Evolutionary conservation across 441 rosid species (phyloP).

Genomic region (Lepidium campestre): DNA sequence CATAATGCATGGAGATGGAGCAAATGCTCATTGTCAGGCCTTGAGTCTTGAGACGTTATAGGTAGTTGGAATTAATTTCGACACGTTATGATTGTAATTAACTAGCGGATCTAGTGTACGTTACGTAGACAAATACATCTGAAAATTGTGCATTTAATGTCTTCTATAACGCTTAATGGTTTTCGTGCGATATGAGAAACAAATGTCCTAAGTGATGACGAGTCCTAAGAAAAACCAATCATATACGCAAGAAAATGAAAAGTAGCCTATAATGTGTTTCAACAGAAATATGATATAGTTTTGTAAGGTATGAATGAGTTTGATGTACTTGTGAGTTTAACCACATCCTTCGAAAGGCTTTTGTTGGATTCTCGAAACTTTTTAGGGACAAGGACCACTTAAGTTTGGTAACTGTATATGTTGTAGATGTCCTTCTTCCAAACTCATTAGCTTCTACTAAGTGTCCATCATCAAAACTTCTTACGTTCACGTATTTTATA

Average conservation of each 20-base stretch:
- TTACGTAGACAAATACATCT: no score
- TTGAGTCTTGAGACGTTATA: no score
- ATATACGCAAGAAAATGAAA: background rate
- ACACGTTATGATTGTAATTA: no score
- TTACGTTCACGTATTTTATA: background rate
- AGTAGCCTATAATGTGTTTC: background rate
- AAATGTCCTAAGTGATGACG: no score
- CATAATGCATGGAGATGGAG: no score
- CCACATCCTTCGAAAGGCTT: background rate
- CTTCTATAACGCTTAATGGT: no score
- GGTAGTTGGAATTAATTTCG: no score
- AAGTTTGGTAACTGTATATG: background rate
- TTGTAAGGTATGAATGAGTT: background rate
- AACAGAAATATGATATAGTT: background rate
- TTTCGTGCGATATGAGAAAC: no score
- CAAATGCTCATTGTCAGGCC: no score
- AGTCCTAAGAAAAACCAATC: no score
- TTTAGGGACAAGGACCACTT: slow-evolving; percentile 14
- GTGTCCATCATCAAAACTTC: slow-evolving; percentile 12
- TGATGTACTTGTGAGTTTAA: background rate
- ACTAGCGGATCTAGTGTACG: no score
- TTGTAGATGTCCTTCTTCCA: background rate
- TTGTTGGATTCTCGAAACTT: slow-evolving; percentile 11
- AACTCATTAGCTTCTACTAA: background rate
- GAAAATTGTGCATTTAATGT: no score